Percentiles rank a stretch among this genome's conserved stretches.
Evolutionary conservation across 163 green algal genomes (phyloP).

Genomic region (Chloroidium sp.): DNA sequence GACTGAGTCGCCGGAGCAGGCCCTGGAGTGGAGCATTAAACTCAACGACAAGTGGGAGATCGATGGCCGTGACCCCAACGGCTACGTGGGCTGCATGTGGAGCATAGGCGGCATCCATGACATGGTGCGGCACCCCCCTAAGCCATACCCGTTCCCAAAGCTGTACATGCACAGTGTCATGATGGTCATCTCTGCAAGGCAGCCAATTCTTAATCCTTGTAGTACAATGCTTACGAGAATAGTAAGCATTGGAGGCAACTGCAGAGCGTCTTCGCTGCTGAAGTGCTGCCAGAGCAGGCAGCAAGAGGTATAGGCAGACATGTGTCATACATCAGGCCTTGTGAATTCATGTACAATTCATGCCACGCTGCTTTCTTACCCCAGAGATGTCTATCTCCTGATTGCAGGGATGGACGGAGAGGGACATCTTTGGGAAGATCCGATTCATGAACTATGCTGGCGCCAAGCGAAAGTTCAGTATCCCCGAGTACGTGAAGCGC

Average conservation of each 20-base stretch:
- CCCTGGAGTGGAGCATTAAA: conserved; percentile 53
- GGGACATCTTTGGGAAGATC: conserved; percentile 96
- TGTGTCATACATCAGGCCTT: too few relatives aligned
- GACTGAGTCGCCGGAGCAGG: conserved; percentile 66
- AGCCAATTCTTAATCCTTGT: too few relatives aligned
- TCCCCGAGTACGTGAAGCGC: conserved; percentile 56
- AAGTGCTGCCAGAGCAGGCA: too few relatives aligned
- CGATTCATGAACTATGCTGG: conserved; percentile 96
- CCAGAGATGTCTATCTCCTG: too few relatives aligned
- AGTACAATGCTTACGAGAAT: too few relatives aligned
- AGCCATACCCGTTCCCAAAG: neutral
- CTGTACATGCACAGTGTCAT: neutral
- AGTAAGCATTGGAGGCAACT: too few relatives aligned
- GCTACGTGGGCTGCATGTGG: conserved; percentile 97
- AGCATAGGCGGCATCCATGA: conserved; percentile 94
- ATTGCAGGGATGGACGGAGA: conserved; percentile 84
- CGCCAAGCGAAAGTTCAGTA: conserved; percentile 97
- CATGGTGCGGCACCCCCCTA: conserved; percentile 41
- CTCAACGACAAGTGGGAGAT: conserved; percentile 81
- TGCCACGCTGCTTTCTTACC: too few relatives aligned
- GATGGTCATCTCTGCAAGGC: neutral
- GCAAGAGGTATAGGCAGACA: too few relatives aligned
- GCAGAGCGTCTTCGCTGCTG: too few relatives aligned
- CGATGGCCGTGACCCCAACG: conserved; percentile 91
- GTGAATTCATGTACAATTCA: too few relatives aligned